These are phyloP conservation scores for Anthracocystis walkeri DNA, from an alignment of 1,284 basidiomycete species.

Conservation along the genomic window DNA sequence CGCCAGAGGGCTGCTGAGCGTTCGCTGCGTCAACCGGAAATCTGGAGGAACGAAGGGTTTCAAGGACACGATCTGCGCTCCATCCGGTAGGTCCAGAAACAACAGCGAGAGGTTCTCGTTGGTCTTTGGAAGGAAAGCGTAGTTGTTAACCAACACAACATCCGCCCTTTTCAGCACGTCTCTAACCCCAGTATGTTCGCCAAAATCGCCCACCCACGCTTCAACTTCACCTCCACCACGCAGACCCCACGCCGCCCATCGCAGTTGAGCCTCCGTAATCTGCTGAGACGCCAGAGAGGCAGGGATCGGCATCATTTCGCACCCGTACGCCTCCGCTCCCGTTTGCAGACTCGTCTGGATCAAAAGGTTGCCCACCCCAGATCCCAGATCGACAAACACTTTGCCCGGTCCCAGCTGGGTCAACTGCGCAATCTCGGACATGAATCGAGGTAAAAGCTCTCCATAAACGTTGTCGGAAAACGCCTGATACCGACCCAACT, in stretches of 20 bases:
- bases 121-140: conserved; percentile 71
- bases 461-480: conserved; percentile 71
- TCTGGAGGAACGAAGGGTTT: conserved; percentile 73
- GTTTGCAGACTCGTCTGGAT: conserved; percentile 74
- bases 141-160: conserved; percentile 74
- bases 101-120: conserved; percentile 73
- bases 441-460: conserved; percentile 70
- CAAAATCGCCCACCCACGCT: conserved; percentile 73
- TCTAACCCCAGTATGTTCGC: conserved; percentile 67
- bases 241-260: conserved; percentile 73
- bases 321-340: conserved; percentile 72
- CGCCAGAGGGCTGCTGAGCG: conserved; percentile 60
- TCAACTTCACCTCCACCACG: conserved; percentile 69
- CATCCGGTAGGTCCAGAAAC: conserved; percentile 74
- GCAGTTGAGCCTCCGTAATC: conserved; percentile 71
- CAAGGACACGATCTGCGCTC: conserved; percentile 73
- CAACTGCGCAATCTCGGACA: conserved; percentile 69
- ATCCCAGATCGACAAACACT: conserved; percentile 73
- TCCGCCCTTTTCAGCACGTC: conserved; percentile 71
- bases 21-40: conserved; percentile 72
- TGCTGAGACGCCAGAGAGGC: conserved; percentile 72
- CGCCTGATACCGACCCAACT: conserved; percentile 71
- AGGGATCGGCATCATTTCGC: conserved; percentile 73
- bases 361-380: conserved; percentile 74
- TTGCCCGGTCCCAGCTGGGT: conserved; percentile 66